Evolutionary conservation across 2,329 filamentous ascomycete species (phyloP), one percentile per base, ranked within the genome.

Genomic region (Fusarium buxicola): DNA sequence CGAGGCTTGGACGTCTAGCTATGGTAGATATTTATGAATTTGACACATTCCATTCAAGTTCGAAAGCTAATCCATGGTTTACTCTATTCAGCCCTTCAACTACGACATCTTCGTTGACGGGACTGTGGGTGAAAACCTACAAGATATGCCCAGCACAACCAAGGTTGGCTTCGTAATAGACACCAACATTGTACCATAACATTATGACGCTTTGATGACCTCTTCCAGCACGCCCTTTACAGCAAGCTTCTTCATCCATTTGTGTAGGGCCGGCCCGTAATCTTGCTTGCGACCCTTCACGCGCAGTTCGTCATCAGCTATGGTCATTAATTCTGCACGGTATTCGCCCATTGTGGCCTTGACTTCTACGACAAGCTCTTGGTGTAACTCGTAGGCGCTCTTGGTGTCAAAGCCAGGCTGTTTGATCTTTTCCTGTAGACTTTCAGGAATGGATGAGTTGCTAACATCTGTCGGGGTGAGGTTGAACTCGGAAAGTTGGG

Each of bases 191-290:
- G 7, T 25, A 18, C 18, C 11, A 31, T 12, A 21, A 48, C 51
- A 67, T 32, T 48, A 65, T 7, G 68, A 66, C 24, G 63, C 57
- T 12, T 69, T 70, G 10, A 78, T 74, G 5, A 77, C 43, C 31
- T 81, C 76, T 64, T 80, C 77, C 53, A 95, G 74, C 2, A 86
- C 76, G 1, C 86, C 87, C 68, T 89, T 88, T 57, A 88, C 86
- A 1, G 89, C 89, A 55, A 96, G 81, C 60, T 84, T 85, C 63
- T 84, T 83, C 39, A 94, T 75, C 88, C 91, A 94, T 32, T 76
- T 80, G 66, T 91, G 86, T 18, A 94, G 81, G 1, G 87, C 85
- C 1, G 87, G 86, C 1, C 86, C 88, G 70, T 91, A 91, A 70
- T 96, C 91, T 69, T 86, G 83, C 68, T 84, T 83, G 3, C 87